phyloP scores from a whole-genome alignment of 2,329 filamentous ascomycete species.

The Pseudohalonectria lignicola region DNA sequence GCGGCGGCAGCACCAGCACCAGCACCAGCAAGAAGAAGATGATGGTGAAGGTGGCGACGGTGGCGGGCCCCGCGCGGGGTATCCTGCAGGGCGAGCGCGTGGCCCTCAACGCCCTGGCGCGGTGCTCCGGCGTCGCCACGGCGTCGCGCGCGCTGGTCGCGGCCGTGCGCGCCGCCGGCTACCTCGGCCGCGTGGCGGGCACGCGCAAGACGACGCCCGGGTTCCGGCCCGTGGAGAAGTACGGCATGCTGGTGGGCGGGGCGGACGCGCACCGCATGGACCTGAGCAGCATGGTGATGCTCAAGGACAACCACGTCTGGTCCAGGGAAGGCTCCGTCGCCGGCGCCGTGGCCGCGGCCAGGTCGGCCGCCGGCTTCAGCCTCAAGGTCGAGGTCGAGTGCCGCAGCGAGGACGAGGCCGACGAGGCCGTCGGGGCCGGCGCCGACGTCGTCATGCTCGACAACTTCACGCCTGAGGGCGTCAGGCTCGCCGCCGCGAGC shows the following conservation, averaged over 20 bases:
- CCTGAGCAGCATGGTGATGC: constrained; percentile 90
- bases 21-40: constrained; percentile 39
- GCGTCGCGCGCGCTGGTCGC: constrained; percentile 45
- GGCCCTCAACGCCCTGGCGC: constrained; percentile 78
- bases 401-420: constrained; percentile 74
- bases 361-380: constrained; percentile 75
- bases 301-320: constrained; percentile 99
- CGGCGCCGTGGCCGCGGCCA: constrained; percentile 74
- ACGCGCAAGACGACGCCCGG: constrained; percentile 96
- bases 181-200: constrained; percentile 75
- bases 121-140: constrained; percentile 85
- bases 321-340: constrained; percentile 79
- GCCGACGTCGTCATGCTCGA: constrained; percentile 97
- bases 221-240: constrained; percentile 93
- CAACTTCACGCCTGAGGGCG: constrained; percentile 76
- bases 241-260: constrained; percentile 90
- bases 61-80: constrained; percentile 67
- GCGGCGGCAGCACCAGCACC: constrained; percentile 10
- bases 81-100: constrained; percentile 89
- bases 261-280: constrained; percentile 90
- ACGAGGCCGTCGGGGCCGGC: constrained; percentile 82
- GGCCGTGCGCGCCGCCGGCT: constrained; percentile 55
- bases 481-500: constrained; percentile 61
- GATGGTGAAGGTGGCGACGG: constrained; percentile 66
- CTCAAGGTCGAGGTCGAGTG: constrained; percentile 96